Base-by-base conservation (phyloP, 31 red algal species). In the Porphyra umbilicalis region DNA sequence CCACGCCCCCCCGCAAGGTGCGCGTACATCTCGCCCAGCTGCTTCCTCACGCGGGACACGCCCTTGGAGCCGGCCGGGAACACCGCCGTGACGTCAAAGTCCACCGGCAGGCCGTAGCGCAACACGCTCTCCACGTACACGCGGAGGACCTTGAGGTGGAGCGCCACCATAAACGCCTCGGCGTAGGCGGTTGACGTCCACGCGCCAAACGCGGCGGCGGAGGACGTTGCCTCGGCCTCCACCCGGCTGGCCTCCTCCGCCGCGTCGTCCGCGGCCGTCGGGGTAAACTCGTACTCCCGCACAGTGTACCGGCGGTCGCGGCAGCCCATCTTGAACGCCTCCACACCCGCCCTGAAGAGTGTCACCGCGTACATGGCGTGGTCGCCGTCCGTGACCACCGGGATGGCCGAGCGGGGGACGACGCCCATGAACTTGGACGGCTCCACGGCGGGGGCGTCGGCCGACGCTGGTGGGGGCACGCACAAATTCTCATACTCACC, bases 51-150 rank as follows among this genome's bases (percentile, higher is more conserved):
- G 44, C 88, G 88, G 13, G 81, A 34, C 33, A 85, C 88, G 67
- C 82, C 35, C 80, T 88, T 86, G 67, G 78, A 40, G 57, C 57
- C 57, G 84, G 81, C 90, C 2, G 85, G 88, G 35, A 77, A 35
- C 11, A 95, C 77, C n/a, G 87, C 35, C 39, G 88, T 77, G 14
- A 90, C 88, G 67, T 90, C 92, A 85, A 95, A 95, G 82, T 90
- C 87, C 33, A 94, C 96, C n/a, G 96, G 96, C 57, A 98, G 88
- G 14, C 96, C 96, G 74, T 95, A 98, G 33, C 96, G 96, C 39
- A 98, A 82, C 33, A 98, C 96, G 38, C 89, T 89, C 81, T 98
- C 96, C 9, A 93, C 96, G 82, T 95, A 98, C 40, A 92, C 68
- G 29, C 96, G 92, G 37, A 98, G 44, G 36, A 87, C 92, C 36